These are phyloP conservation scores for Aphanoascus verrucosus DNA, from an alignment of 2,329 filamentous ascomycete genomes.

Conservation along the genomic window DNA sequence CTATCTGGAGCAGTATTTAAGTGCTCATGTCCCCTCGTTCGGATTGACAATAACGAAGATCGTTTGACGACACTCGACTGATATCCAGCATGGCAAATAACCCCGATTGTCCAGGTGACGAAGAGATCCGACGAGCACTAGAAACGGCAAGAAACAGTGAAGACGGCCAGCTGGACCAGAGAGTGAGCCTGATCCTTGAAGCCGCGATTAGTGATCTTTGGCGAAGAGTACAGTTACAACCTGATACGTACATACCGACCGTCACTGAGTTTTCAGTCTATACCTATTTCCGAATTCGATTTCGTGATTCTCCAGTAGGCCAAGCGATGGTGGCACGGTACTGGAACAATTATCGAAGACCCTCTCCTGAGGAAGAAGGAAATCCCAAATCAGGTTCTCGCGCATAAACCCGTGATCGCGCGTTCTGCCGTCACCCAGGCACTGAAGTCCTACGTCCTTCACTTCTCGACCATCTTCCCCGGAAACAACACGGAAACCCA, in stretches of 20 bases:
- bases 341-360: constrained; percentile 39
- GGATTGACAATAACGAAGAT: not conserved
- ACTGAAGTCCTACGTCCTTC: not conserved
- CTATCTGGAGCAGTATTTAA: not conserved
- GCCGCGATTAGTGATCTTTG: constrained; percentile 54
- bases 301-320: constrained; percentile 43
- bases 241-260: constrained; percentile 59
- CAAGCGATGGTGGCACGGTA: constrained; percentile 46
- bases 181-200: constrained; percentile 56
- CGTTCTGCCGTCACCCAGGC: not conserved
- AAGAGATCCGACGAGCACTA: constrained; percentile 55
- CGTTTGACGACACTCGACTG: not conserved
- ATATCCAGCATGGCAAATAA: constrained; percentile 27
- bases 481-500: no score
- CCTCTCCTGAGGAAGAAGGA: constrained; percentile 20
- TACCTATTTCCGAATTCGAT: constrained; percentile 69
- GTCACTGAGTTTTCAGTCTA: constrained; percentile 74
- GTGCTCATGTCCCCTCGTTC: not conserved
- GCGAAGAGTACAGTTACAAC: constrained; percentile 53
- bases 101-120: constrained; percentile 22
- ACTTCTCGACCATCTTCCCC: not conserved
- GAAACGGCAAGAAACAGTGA: constrained; percentile 65
- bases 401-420: not conserved
- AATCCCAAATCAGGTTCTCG: constrained; percentile 12
- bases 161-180: constrained; percentile 53